Base-by-base conservation (phyloP, 1,284 basidiomycete species). In the Cystobasidium slooffiae region DNA sequence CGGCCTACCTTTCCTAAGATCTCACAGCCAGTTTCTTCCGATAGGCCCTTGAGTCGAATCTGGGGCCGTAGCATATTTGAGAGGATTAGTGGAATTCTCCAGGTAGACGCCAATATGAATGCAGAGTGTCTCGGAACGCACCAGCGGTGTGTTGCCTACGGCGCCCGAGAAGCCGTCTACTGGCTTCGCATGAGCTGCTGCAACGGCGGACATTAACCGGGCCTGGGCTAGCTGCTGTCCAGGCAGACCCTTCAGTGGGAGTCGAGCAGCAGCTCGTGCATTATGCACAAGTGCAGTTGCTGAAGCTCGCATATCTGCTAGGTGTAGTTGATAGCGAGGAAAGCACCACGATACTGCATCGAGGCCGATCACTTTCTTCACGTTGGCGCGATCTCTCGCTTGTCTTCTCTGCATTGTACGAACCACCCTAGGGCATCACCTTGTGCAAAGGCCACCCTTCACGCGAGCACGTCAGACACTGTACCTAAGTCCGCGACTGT, bases 91-190 rank as follows among this genome's bases (percentile, higher is more conserved):
- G 44, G 16, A 51, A n/a, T 49, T 1, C 6, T 55, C 2, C 9
- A 41, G 43, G 14, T 14, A 53, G 24, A 51, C 6, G 44, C 20
- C 20, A 56, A 3, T 12, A 46, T 53, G 43, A 14, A 43, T 44
- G n/a, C 18, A 41, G 52, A 6, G 1, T 0, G 24, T 24, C 22
- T n/a, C 8, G 20, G 53, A 24, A 84, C 90, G 79, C 72, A 94
- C 94, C 64, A 98, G 85, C 68, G 96, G 96, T 1, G 96, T 99
- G 84, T 95, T 95, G 78, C 96, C 95, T 74, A 98, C 86, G 14
- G 94, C 91, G 22, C 91, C 94, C 31, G 88, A 88, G 83, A 98
- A 94, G 62, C 95, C 93, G 72, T 91, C 77, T 41, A 83, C 82
- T 55, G 81, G 74, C 44, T 67, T 58, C n/a, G 51, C 61, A 76